A percentile compares a stretch with the other conserved stretches of the same genome.
phyloP scores from a whole-genome alignment of 192 early-diverging fungal species.

The Linnemannia hyalina region DNA sequence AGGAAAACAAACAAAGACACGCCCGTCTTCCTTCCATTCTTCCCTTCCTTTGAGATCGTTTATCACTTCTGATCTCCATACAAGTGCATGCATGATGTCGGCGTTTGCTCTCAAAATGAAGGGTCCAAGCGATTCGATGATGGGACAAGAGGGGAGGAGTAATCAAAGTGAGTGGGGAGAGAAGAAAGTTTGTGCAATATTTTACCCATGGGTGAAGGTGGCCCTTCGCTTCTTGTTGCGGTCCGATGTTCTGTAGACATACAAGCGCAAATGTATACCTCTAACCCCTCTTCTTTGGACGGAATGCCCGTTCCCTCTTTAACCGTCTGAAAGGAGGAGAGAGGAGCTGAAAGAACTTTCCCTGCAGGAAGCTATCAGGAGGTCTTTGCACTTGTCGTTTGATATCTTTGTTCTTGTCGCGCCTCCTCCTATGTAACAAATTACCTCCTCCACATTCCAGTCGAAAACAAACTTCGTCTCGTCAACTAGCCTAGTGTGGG shows the following conservation, averaged over 20 bases:
- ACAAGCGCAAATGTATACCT: no score
- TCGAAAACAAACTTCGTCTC: neutral
- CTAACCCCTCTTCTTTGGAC: neutral
- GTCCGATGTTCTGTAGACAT: no score
- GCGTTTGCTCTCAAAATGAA: neutral
- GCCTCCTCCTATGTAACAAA: neutral
- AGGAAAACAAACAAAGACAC: neutral
- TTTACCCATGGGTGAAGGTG: neutral
- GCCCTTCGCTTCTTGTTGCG: neutral
- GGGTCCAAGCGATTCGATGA: conserved; percentile 2
- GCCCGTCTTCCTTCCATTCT: neutral
- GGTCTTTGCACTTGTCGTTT: neutral
- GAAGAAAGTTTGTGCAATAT: neutral
- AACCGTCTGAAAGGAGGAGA: neutral
- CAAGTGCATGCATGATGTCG: neutral
- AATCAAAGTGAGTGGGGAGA: neutral
- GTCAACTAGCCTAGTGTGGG: neutral
- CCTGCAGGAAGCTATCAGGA: neutral
- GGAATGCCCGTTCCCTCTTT: neutral
- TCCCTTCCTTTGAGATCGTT: neutral
- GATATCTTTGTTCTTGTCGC: neutral
- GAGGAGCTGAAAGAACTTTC: neutral
- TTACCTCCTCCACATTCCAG: neutral
- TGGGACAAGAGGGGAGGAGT: neutral
- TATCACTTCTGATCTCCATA: neutral